These are phyloP conservation scores for Trichoderma asperelloides DNA, from an alignment of 495 filamentous ascomycete species.

Conservation along the genomic window DNA sequence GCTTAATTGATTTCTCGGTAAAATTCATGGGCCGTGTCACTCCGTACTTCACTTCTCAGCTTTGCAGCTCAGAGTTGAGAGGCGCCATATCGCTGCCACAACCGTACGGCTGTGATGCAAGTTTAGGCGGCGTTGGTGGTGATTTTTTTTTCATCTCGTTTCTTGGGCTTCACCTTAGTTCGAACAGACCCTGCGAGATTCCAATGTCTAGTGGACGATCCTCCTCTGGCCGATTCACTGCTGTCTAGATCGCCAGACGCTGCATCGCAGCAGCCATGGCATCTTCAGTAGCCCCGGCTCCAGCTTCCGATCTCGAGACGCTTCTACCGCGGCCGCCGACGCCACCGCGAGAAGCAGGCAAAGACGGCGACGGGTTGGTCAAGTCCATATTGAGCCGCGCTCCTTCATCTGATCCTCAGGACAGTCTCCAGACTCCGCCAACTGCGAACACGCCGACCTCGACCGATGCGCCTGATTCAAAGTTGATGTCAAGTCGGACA, in stretches of 20 bases:
- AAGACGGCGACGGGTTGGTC: constrained; percentile 21
- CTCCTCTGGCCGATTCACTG: background rate
- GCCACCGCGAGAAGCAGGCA: constrained; percentile 41
- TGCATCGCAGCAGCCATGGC: constrained; percentile 37
- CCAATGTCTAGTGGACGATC: constrained; percentile 4
- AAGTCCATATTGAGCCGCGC: constrained; percentile 16
- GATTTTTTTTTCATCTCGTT: background rate
- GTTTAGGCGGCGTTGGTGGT: background rate
- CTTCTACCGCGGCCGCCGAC: constrained; percentile 45
- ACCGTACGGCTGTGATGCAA: background rate
- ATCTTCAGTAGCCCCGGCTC: constrained; percentile 27
- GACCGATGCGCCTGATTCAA: constrained; percentile 50
- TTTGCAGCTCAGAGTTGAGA: background rate
- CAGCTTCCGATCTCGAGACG: constrained; percentile 30
- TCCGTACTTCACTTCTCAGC: background rate
- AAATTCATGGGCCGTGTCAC: constrained; percentile 2
- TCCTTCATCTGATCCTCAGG: constrained; percentile 22
- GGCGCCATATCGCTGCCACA: background rate
- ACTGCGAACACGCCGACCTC: constrained; percentile 33
- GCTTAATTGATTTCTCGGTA: constrained; percentile 1
- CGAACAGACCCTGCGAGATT: background rate
- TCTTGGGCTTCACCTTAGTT: background rate
- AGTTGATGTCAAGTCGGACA: constrained; percentile 44
- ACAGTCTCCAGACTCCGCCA: constrained; percentile 40
- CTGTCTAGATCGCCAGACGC: constrained; percentile 16